Base-by-base conservation (phyloP, 768 basidiomycete species). In the Lentinula guzmanii region DNA sequence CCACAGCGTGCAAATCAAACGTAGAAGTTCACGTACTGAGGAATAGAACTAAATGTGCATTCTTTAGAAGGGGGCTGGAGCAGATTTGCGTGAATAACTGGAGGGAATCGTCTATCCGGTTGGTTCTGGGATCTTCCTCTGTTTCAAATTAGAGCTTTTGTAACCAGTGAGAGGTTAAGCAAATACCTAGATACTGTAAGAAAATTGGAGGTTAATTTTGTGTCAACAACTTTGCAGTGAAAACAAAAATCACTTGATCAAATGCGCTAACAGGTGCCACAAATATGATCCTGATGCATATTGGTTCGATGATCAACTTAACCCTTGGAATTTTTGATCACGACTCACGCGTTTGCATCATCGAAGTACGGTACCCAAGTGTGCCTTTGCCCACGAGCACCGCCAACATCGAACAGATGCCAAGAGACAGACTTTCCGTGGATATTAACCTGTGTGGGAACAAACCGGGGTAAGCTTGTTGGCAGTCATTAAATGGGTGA, bases 111-210 rank as follows among this genome's bases (percentile, higher is more conserved):
- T 93, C 90, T 35, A 94, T 91, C 53, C 92, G 79, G 66, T 94
- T 94, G 43, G 88, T 89, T 61, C 87, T 82, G 33, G 89, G 87
- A 68, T 94, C 92, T 76, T 94, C 92, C 69, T 93, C 89, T 93
- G 66, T 13, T 33, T 41, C 52, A 52, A 63, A 41, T 6, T 24
- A 51, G 63, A 35, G 63, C 64, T 13, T 41, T 56, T 8, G 50
- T 39, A 16, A 11, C 34, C 41, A 58, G 61, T 64, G 52, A 60
- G 56, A 55, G 59, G n/a, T 24, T 7, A 60, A 18, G 21, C 51
- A 52, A 56, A 16, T 34, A 51, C 51, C 59, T 11, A 48, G 58
- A 50, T 59, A 59, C 45, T 59, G n/a, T 4, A 31, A 28, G 9
- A 9, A 18, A 13, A 41, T 5, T n/a, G 5, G 4, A 59, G 3